These are phyloP conservation scores for Lumnitzera littorea DNA, from an alignment of 345 rosid genomes.

Conservation along the genomic window DNA sequence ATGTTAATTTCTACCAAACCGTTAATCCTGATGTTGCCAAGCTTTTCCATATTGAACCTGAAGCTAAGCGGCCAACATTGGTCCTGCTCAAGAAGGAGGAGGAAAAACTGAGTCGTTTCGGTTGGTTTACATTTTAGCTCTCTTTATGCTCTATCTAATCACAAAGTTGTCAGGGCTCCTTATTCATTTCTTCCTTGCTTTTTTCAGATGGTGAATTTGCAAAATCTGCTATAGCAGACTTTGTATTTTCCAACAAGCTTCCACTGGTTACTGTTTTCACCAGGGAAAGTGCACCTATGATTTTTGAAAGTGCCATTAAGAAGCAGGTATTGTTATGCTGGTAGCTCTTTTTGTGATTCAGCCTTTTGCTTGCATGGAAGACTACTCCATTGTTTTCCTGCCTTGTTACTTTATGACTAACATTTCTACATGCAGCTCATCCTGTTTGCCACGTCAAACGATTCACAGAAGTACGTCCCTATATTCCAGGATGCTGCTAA, in stretches of 20 bases:
- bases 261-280: constrained; percentile 78
- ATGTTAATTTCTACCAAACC: constrained; percentile 86
- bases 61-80: constrained; percentile 74
- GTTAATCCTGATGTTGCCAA: constrained; percentile 82
- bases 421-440: constrained; percentile 44
- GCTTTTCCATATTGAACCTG: constrained; percentile 77
- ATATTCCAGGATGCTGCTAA: constrained; percentile 78
- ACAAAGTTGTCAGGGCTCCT: neutral
- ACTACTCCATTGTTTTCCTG: too few species aligned
- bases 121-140: constrained; percentile 38
- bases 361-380: neutral
- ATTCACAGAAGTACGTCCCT: constrained; percentile 57
- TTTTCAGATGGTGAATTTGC: constrained; percentile 77
- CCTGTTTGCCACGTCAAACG: constrained; percentile 62
- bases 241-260: constrained; percentile 78
- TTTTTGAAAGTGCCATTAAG: constrained; percentile 85
- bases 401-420: too few species aligned
- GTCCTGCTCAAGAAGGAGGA: constrained; percentile 78
- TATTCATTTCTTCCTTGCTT: constrained; percentile 3
- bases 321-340: constrained; percentile 50
- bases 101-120: constrained; percentile 70
- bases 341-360: neutral
- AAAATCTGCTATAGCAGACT: constrained; percentile 57
- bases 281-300: constrained; percentile 62
- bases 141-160: too few species aligned